A percentile compares a stretch with the other conserved stretches of the same genome.
phyloP scores from a whole-genome alignment of 768 basidiomycete species.

The Phaeolepiota aurea region DNA sequence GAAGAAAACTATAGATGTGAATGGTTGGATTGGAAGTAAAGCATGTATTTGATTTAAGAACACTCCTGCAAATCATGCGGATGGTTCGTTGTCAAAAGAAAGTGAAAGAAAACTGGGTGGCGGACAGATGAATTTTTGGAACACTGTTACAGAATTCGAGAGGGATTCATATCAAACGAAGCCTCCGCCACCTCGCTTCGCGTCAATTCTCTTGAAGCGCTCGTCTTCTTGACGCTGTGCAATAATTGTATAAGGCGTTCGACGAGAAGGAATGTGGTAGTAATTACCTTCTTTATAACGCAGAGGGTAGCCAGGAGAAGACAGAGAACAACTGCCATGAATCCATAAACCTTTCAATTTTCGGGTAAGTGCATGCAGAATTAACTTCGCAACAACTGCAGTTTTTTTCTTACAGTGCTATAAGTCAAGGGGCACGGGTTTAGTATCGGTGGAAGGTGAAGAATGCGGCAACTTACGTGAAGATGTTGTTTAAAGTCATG shows the following conservation, averaged over 20 bases:
- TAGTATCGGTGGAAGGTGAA: too few relatives aligned
- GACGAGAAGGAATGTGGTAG: too few relatives aligned
- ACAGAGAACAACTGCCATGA: slow-evolving; percentile 69
- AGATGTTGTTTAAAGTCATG: slow-evolving; percentile 67
- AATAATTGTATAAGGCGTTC: too few relatives aligned
- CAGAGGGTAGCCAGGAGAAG: slow-evolving; percentile 78
- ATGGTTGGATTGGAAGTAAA: too few relatives aligned
- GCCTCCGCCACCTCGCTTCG: slow-evolving; percentile 78
- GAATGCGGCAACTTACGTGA: slow-evolving; percentile 50
- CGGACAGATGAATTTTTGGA: too few relatives aligned
- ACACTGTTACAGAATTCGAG: too few relatives aligned
- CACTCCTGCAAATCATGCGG: too few relatives aligned
- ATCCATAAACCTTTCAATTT: slow-evolving; percentile 75
- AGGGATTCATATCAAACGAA: slow-evolving; percentile 76
- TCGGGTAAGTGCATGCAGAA: not conserved
- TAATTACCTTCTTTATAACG: slow-evolving; percentile 71
- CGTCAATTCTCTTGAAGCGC: slow-evolving; percentile 84
- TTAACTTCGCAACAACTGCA: not conserved
- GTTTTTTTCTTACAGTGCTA: slow-evolving; percentile 36
- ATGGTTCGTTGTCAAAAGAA: too few relatives aligned
- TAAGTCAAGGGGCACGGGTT: slow-evolving; percentile 4
- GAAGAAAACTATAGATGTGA: too few relatives aligned
- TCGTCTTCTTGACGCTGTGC: slow-evolving; percentile 68
- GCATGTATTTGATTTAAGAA: too few relatives aligned
- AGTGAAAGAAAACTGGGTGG: too few relatives aligned